Conservation (phyloP, 805 yeast species). For the Candida vartiovaarae region DNA sequence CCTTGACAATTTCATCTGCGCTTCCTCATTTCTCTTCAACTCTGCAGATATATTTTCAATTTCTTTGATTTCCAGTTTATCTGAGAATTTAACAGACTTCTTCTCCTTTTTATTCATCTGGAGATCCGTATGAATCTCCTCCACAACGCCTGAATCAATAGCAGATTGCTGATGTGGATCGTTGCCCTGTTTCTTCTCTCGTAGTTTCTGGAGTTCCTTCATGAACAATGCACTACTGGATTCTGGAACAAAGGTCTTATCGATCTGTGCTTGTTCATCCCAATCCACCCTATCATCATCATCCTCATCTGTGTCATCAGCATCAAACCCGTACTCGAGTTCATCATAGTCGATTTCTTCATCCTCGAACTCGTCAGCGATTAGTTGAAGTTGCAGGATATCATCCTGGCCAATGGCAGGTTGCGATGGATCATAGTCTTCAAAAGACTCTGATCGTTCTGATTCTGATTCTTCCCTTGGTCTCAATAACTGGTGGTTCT, state of each 20-base stretch:
- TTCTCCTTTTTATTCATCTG: constrained; percentile 12
- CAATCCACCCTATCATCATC: constrained; percentile 31
- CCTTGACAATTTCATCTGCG: constrained; percentile 12
- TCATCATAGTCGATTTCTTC: constrained; percentile 35
- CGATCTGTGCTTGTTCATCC: constrained; percentile 19
- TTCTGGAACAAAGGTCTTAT: constrained; percentile 14
- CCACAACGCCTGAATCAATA: not conserved
- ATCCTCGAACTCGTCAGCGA: constrained; percentile 42
- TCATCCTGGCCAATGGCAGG: constrained; percentile 37
- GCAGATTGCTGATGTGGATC: too few species aligned
- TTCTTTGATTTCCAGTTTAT: constrained; percentile 47
- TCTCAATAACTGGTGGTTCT: not conserved
- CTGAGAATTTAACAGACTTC: constrained; percentile 49
- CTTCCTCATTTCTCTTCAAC: constrained; percentile 26
- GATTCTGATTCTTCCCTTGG: not conserved
- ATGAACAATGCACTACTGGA: constrained; percentile 15
- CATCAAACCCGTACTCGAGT: constrained; percentile 28
- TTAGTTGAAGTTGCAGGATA: constrained; percentile 43
- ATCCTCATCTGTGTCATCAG: constrained; percentile 24
- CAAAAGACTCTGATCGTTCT: not conserved
- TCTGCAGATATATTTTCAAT: constrained; percentile 50
- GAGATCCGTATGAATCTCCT: not conserved
- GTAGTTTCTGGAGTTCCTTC: constrained; percentile 16
- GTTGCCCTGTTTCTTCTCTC: constrained; percentile 9
- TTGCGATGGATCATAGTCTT: constrained; percentile 1